Conservation (phyloP, 352 stramenopile species). For the Globisporangium rhizosaccharum region DNA sequence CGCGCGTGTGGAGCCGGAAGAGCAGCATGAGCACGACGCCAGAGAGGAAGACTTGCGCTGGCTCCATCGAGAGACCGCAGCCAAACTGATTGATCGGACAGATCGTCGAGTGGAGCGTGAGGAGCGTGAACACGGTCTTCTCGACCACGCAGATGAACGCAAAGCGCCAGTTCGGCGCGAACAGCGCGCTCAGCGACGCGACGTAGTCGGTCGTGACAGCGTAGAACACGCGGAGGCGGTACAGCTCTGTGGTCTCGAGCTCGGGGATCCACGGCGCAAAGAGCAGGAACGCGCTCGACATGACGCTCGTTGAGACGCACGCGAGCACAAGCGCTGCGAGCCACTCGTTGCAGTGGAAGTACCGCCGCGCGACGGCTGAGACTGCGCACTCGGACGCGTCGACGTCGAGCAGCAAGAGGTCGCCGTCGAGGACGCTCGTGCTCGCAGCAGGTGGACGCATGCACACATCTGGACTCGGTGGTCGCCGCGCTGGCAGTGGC, state of each 20-base stretch:
- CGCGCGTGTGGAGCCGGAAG: slow-evolving; percentile 28
- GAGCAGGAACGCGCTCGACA: slow-evolving; percentile 30
- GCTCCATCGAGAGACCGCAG: slow-evolving; percentile 43
- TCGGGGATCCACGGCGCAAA: slow-evolving; percentile 39
- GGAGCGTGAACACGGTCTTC: slow-evolving; percentile 60
- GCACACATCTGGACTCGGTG: slow-evolving; percentile 4
- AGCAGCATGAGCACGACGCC: slow-evolving; percentile 54
- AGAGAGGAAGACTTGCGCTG: slow-evolving; percentile 44
- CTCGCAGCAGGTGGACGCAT: background rate
- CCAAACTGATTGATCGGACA: slow-evolving; percentile 70
- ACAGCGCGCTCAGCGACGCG: slow-evolving; percentile 41
- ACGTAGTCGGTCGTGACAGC: slow-evolving; percentile 56
- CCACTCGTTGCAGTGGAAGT: slow-evolving; percentile 42
- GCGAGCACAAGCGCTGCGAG: slow-evolving; percentile 41
- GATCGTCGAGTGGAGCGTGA: slow-evolving; percentile 59
- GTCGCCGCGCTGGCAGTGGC: slow-evolving; percentile 4
- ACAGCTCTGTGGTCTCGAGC: slow-evolving; percentile 47
- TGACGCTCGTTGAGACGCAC: slow-evolving; percentile 22
- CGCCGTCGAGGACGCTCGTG: slow-evolving; percentile 9
- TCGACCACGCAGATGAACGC: slow-evolving; percentile 60
- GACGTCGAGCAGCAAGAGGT: slow-evolving; percentile 15
- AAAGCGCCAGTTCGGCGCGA: slow-evolving; percentile 64
- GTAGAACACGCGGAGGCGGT: slow-evolving; percentile 52
- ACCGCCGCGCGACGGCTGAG: slow-evolving; percentile 26
- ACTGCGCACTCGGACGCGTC: slow-evolving; percentile 26